A percentile compares a stretch with the other conserved stretches of the same genome.
Evolutionary conservation across 345 rosid species (phyloP).

Genomic region (Heritiera littoralis): DNA sequence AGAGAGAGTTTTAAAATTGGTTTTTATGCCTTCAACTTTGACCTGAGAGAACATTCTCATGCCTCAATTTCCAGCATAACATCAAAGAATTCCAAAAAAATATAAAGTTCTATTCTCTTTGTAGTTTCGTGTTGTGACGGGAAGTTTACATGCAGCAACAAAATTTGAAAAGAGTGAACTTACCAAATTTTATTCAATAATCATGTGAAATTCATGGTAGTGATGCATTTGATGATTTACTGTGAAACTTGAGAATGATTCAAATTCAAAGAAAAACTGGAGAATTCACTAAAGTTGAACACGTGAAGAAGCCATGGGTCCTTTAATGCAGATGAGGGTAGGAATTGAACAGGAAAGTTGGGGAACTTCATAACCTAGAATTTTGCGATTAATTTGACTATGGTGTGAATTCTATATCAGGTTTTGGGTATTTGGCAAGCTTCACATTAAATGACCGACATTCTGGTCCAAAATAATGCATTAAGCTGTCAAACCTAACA

Average conservation of each 20-base stretch:
- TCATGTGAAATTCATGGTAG: background rate
- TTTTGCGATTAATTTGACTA: background rate
- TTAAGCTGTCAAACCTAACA: background rate
- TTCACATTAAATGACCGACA: background rate
- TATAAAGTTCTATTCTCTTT: background rate
- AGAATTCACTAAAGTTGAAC: slow-evolving; percentile 1
- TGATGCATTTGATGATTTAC: background rate
- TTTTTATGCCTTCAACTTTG: background rate
- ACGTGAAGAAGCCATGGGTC: slow-evolving; percentile 7
- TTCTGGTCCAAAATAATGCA: background rate
- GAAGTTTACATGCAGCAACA: slow-evolving; percentile 8
- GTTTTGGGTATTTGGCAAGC: background rate
- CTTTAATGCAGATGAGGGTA: background rate
- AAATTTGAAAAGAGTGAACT: slow-evolving; percentile 1
- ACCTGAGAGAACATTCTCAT: background rate
- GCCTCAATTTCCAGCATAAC: background rate
- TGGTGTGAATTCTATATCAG: background rate
- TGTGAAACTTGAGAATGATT: background rate
- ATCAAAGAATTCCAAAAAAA: background rate
- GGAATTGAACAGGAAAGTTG: background rate
- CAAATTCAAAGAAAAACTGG: background rate
- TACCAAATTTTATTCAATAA: background rate
- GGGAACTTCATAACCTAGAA: background rate
- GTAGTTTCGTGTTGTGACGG: background rate
- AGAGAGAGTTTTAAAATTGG: background rate